A percentile compares a stretch with the other conserved stretches of the same genome.
Conservation (phyloP, 1,284 basidiomycete genomes). For the Ustilago sp. region DNA sequence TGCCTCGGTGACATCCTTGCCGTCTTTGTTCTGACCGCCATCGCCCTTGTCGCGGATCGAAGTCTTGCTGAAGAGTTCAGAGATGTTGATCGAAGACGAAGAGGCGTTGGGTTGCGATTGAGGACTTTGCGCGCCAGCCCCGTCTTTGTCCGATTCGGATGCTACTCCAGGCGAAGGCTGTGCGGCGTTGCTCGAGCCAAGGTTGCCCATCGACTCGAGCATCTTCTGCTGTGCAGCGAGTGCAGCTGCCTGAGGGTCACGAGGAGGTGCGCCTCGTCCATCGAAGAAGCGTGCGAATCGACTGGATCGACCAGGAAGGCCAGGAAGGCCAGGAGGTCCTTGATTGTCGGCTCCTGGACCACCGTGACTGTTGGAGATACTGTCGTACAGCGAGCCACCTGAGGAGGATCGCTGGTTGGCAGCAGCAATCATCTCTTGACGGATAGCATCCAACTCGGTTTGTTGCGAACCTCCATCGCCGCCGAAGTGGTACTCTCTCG, state of each 20-base stretch:
- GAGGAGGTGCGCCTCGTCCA: conserved; percentile 39
- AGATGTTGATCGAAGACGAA: conserved; percentile 49
- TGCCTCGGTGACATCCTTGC: conserved; percentile 55
- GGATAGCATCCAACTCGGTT: conserved; percentile 41
- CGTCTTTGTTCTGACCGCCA: conserved; percentile 21
- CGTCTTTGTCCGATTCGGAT: conserved; percentile 19
- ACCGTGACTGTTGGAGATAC: conserved; percentile 54
- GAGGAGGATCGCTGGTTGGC: conserved; percentile 46
- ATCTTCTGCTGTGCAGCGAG: conserved; percentile 59
- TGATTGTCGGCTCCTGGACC: conserved; percentile 24
- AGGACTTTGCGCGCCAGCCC: conserved; percentile 13
- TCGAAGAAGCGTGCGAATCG: conserved; percentile 69
- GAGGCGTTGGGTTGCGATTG: conserved; percentile 36
- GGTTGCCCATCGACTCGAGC: conserved; percentile 44
- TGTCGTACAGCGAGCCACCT: conserved; percentile 48
- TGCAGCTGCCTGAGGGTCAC: conserved; percentile 58
- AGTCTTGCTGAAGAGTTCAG: conserved; percentile 49
- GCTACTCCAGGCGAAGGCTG: background rate
- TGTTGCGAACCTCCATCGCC: conserved; percentile 25
- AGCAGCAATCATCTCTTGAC: conserved; percentile 47
- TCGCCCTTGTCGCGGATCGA: conserved; percentile 34
- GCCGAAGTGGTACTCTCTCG: conserved; percentile 31
- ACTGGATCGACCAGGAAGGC: conserved; percentile 62
- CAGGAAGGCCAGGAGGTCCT: conserved; percentile 53
- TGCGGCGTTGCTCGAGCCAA: conserved; percentile 5